Evolutionary conservation across 257 asterid genomes (phyloP).

Genomic region (Rauvolfia tetraphylla): DNA sequence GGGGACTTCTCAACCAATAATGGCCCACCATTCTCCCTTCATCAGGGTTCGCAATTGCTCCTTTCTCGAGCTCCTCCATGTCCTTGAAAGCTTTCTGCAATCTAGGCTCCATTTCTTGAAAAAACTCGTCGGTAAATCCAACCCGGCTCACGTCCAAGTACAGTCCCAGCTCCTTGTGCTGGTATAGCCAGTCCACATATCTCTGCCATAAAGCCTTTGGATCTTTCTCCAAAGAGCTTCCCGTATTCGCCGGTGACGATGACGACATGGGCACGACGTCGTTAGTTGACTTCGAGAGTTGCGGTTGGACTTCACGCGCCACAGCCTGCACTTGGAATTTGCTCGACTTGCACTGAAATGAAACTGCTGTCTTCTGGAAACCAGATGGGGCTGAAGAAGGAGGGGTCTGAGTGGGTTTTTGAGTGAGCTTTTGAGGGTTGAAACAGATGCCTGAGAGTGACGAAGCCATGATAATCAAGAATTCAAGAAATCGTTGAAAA

Average conservation of each 20-base stretch:
- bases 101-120: constrained; percentile 81
- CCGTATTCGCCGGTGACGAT: constrained; percentile 1
- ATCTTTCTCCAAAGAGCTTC: constrained; percentile 40
- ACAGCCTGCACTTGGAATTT: constrained; percentile 41
- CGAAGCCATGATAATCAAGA: constrained; percentile 30
- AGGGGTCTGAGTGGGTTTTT: constrained; percentile 20
- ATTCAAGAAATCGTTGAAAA: constrained; percentile 12
- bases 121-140: constrained; percentile 72
- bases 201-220: constrained; percentile 74
- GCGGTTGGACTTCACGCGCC: constrained; percentile 73
- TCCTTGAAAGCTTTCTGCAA: constrained; percentile 66
- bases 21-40: constrained; percentile 99
- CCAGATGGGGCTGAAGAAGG: constrained; percentile 11
- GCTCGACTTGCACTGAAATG: constrained; percentile 18
- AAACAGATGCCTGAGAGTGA: constrained; percentile 34
- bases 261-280: constrained; percentile 33
- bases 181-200: constrained; percentile 92
- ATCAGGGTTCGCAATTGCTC: constrained; percentile 95
- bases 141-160: constrained; percentile 89
- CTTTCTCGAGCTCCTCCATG: constrained; percentile 88
- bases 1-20: constrained; percentile 83
- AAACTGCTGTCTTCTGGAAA: constrained; percentile 15
- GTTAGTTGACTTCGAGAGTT: constrained; percentile 27
- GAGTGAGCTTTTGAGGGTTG: constrained; percentile 14
- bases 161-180: constrained; percentile 89